These are phyloP conservation scores for Saccharomycodes ludwigii DNA, from an alignment of 805 yeast species.

Conservation along the genomic window DNA sequence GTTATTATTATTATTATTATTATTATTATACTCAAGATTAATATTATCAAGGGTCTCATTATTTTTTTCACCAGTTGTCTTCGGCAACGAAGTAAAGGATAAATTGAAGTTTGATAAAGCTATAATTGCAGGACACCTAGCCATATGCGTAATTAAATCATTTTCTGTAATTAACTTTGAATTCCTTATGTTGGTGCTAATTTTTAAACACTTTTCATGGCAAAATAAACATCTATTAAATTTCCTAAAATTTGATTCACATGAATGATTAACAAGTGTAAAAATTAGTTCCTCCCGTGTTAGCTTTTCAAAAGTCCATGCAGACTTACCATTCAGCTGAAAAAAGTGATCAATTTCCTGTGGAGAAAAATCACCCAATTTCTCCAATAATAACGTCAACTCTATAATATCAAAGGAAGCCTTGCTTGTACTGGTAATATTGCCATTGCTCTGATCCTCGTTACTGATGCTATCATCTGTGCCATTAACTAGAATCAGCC, in stretches of 20 bases:
- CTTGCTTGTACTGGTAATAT: conserved; percentile 32
- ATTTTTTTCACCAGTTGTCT: too few relatives aligned
- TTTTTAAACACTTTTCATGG: conserved; percentile 38
- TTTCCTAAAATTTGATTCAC: conserved; percentile 26
- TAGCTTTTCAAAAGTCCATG: conserved; percentile 45
- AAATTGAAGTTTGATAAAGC: too few relatives aligned
- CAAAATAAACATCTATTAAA: conserved; percentile 76
- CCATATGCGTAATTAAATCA: conserved; percentile 77
- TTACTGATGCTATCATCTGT: too few relatives aligned
- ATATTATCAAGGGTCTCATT: too few relatives aligned
- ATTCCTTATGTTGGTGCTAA: conserved; percentile 30
- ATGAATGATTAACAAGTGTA: conserved; percentile 30
- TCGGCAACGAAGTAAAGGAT: not conserved
- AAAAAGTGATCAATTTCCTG: conserved; percentile 45
- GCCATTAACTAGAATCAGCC: conserved; percentile 37
- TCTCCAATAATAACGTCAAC: conserved; percentile 47
- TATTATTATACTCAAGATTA: too few relatives aligned
- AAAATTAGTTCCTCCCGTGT: conserved; percentile 33
- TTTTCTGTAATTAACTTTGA: conserved; percentile 25
- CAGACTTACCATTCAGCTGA: conserved; percentile 29
- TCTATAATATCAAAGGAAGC: conserved; percentile 35
- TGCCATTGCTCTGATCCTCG: too few relatives aligned
- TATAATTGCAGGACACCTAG: too few relatives aligned
- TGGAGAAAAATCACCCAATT: conserved; percentile 33
- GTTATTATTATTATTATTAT: too few relatives aligned